Base-by-base conservation (phyloP, 1,139 yeast species). In the Nakaseomyces glabratus region DNA sequence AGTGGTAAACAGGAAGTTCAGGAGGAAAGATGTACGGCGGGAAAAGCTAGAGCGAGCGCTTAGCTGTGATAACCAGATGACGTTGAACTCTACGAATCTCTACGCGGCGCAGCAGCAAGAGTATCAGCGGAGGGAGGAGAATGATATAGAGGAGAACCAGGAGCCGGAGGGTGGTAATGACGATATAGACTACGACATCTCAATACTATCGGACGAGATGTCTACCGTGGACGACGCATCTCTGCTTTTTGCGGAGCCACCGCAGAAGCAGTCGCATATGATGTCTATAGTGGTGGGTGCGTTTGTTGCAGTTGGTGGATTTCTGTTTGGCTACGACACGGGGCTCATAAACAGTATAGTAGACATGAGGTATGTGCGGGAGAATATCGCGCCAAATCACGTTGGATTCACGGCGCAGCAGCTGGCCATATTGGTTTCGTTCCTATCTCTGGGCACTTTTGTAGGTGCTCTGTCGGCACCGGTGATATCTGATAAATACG, bases 241-340 rank as follows among this genome's bases (percentile, higher is more conserved):
- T 8, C n/a, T 39, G 12, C 38, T 45, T 16, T 50, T 48, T 29
- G 37, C 47, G 11, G 43, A 44, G 28, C 55, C 57, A 2, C 49
- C 62, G 1, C 49, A 47, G 51, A 62, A 67, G 40, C 71, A 73
- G 40, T 71, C 80, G 1, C 68, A 76, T 4, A 59, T 63, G 33
- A 73, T 78, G 62, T 82, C 86, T 10, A 56, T 78, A 28, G 60
- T 69, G 11, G 85, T 81, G 5, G 90, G 90, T 39, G 51, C 74
- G 21, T 76, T 80, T 38, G 86, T 88, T 6, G 90, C 93, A 13
- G 69, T 79, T 14, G 93, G 93, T 25, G 93, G 93, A 0, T 81
- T 82, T 57, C 62, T 82, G 34, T 82, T 79, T 51, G 93, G 93
- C 1, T 81, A 80, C 53, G 94, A 82, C 57, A 84, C 93, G 1